Evolutionary conservation across 768 basidiomycete species (phyloP), one percentile per base, ranked within the genome.

Genomic region (Phylloporus rhodoxanthus): DNA sequence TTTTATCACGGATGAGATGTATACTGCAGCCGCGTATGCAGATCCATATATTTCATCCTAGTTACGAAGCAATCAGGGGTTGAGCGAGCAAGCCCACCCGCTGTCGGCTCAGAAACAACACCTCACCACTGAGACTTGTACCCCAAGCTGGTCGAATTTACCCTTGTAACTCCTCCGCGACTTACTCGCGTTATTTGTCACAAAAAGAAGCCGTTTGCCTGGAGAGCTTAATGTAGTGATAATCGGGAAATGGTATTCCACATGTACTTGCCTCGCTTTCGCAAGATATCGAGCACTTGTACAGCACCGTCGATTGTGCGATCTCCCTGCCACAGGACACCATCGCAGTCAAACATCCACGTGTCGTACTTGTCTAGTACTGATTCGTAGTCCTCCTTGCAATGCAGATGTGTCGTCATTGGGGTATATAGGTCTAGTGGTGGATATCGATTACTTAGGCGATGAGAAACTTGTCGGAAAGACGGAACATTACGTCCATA

Each of bases 41-140:
- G 95, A 98, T 45, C 94, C 91, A 58, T 91, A 97, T 47, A 98
- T 91, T 65, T 98, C 96, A 52, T 96, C 90, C 95, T 98, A 56
- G 19, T 39, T n/a, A 46, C 17, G 29, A 13, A 37, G 25, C 17
- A 2, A 13, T 54, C 34, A 52, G 43, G 46, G 4, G 14, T 23
- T 37, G 45, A 32, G 47, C 26, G 13, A 15, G 29, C 6, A 2
- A 19, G 34, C 13, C 20, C 15, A n/a, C n/a, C n/a, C n/a, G n/a
- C n/a, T n/a, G n/a, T 45, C 15, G 43, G 25, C 30, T 41, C 39
- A 34, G 49, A 36, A 49, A 42, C 11, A 47, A 47, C 17, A 39
- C 71, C 88, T 68, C 68, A 96, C 95, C 60, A 87, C 84, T 63
- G 84, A 75, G 29, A 84, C 91, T 64, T 91, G 76, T 30, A 97